Evolutionary conservation across 192 early-diverging fungal genomes (phyloP), one percentile per base, ranked within the genome.

Genomic region (Mortierella alpina): DNA sequence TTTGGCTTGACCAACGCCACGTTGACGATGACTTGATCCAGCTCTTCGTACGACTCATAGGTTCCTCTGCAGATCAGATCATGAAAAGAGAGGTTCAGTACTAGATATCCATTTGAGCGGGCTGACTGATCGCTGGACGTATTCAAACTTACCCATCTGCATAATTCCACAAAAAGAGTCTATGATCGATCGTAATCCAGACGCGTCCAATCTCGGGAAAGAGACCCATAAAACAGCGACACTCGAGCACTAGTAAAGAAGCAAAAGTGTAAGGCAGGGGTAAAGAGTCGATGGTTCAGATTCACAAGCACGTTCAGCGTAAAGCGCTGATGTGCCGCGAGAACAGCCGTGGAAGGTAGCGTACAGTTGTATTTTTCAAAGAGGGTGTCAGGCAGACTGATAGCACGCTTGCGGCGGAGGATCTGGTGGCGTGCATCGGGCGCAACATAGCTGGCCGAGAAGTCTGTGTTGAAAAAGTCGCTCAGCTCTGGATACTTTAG

Each of bases 111-210:
- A 47, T 7, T 22, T 23, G 4, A 13, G 50, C 5, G 41, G 39
- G 40, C 42, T 31, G 31, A 31, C 31, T 31, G 31, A 31, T 31
- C 31, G 31, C 20, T 68, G 41, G 7, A 42, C 31, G 44, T 31
- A 63, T 8, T 20, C 17, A n/a, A 18, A 55, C 76, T 82, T 82
- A 88, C 87, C 90, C 89, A 31, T 93, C 90, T 50, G 90, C 87
- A 79, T 95, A 98, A 82, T 99, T 94, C 96, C 96, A 97, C 46
- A 99, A 80, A 72, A 93, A 97, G 41, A 98, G 86, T 44, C 90
- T 85, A 75, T 95, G 91, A 82, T 96, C 95, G 56, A 99, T 92
- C 2, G 93, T 94, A 48, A 98, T 93, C 94, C 96, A 99, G 15
- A 92, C 96, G 22, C 93, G 91, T 58, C 93, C 85, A 61, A 99